Percentiles rank a stretch among this genome's conserved stretches.
Evolutionary conservation across 768 basidiomycete genomes (phyloP).

Genomic region (Mycena venus): DNA sequence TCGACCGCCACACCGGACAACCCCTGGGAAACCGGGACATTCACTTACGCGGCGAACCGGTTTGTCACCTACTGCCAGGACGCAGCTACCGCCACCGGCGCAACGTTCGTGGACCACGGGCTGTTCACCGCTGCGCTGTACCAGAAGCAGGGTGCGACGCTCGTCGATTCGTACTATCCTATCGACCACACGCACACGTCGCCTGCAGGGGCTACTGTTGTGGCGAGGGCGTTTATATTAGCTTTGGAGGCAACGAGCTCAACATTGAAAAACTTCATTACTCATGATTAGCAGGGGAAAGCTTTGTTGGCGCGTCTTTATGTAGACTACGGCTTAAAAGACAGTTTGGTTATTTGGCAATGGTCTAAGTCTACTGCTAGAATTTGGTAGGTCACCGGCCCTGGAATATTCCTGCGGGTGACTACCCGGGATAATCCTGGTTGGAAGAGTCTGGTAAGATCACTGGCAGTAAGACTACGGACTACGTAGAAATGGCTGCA

Average conservation of each 20-base stretch:
- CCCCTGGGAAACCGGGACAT: constrained; percentile 8
- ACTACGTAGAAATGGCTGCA: too few relatives aligned
- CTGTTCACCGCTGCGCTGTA: constrained; percentile 1
- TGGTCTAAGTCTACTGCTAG: too few relatives aligned
- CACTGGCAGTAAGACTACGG: too few relatives aligned
- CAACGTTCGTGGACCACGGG: constrained; percentile 3
- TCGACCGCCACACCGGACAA: constrained; percentile 9
- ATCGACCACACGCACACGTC: constrained; percentile 8
- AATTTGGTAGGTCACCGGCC: too few relatives aligned
- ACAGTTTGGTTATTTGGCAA: too few relatives aligned
- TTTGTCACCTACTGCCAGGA: constrained; percentile 19
- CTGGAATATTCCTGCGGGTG: too few relatives aligned
- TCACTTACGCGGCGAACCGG: not conserved
- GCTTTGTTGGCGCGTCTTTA: not conserved
- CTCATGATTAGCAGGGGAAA: not conserved
- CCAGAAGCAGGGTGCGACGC: not conserved
- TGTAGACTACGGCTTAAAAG: not conserved
- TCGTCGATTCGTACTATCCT: constrained; percentile 1
- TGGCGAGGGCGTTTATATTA: constrained; percentile 7
- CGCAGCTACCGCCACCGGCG: constrained; percentile 6
- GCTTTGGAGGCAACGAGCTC: constrained; percentile 9
- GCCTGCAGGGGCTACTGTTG: constrained; percentile 1
- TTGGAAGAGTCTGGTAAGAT: too few relatives aligned
- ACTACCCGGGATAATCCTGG: too few relatives aligned
- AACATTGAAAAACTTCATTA: constrained; percentile 8